Evolutionary conservation across 345 rosid species (phyloP), one percentile per base, ranked within the genome.

Genomic region (Conringia planisiliqua): DNA sequence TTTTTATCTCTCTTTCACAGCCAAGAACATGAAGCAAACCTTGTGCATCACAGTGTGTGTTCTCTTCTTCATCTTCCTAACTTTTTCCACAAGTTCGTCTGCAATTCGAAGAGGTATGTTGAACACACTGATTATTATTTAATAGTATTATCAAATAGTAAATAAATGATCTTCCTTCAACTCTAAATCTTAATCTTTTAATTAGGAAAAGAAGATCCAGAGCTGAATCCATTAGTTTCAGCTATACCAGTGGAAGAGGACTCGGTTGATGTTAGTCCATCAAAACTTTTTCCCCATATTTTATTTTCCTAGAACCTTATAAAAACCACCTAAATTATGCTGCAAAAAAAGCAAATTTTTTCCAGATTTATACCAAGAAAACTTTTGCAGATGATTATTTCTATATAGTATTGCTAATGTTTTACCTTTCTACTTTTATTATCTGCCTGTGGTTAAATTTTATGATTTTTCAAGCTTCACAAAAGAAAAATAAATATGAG

Each of bases 1-100:
- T 16, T 36, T 36, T 40, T 65, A 24, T 51, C 59, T 71, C 48
- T 66, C 67, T 24, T 46, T 42, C 43, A 6, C 16, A 71, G 43
- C 42, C 58, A 36, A 78, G 67, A 77, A 62, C 71, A 86, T 85
- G 94, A 86, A 83, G 86, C 85, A 62, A 35, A 74, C 40, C 78
- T 39, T 80, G 29, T 55, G 27, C 78, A 73, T 74, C 48, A 36
- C 10, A 72, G 64, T 59, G 57, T 62, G 63, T 68, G 76, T 81
- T 73, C 75, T 89, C 56, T 62, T 85, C 80, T 51, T 85, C 48
- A 44, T 85, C 62, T 62, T 83, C 78, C 59, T 85, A 44, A 36
- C 82, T 38, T 72, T 81, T 60, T 73, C 80, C 55, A 74, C 84
- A 24, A 69, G 47, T 63, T 29, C 83, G 4, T 79, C 85, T 29